A percentile compares a stretch with the other conserved stretches of the same genome.
phyloP scores from a whole-genome alignment of 495 filamentous ascomycete genomes.

The Neurospora sp. region DNA sequence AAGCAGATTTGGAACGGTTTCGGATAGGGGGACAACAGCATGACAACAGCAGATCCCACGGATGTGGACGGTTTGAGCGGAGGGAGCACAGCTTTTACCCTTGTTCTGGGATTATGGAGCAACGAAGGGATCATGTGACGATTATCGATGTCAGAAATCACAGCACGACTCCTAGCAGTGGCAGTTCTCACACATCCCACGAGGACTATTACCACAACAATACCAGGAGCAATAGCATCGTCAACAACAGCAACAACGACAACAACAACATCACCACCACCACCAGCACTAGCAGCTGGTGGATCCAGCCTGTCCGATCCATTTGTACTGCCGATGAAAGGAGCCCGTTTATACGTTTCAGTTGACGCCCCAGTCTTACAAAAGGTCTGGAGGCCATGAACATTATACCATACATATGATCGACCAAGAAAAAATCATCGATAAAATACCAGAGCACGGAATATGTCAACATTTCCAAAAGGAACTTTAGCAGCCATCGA shows the following conservation, averaged over 20 bases:
- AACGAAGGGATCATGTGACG: conserved; percentile 2
- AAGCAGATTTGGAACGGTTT: conserved; percentile 42
- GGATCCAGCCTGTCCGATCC: neutral
- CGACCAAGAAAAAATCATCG: neutral
- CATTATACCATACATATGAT: neutral
- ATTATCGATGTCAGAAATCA: neutral
- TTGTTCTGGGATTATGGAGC: conserved; percentile 16
- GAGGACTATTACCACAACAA: neutral
- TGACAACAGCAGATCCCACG: neutral
- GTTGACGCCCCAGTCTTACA: neutral
- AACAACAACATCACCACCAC: neutral
- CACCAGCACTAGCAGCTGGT: neutral
- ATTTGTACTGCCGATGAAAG: neutral
- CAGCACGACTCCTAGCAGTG: neutral
- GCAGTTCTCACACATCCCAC: neutral
- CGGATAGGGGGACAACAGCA: conserved; percentile 6
- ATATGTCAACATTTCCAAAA: neutral
- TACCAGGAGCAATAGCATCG: neutral
- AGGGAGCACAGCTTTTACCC: conserved; percentile 8
- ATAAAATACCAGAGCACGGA: neutral
- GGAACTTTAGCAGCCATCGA: neutral
- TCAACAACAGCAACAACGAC: neutral
- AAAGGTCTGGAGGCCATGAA: neutral
- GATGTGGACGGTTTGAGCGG: neutral
- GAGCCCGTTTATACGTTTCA: neutral